Evolutionary conservation across 257 asterid genomes (phyloP).

Genomic region (Gynochthodes officinalis): DNA sequence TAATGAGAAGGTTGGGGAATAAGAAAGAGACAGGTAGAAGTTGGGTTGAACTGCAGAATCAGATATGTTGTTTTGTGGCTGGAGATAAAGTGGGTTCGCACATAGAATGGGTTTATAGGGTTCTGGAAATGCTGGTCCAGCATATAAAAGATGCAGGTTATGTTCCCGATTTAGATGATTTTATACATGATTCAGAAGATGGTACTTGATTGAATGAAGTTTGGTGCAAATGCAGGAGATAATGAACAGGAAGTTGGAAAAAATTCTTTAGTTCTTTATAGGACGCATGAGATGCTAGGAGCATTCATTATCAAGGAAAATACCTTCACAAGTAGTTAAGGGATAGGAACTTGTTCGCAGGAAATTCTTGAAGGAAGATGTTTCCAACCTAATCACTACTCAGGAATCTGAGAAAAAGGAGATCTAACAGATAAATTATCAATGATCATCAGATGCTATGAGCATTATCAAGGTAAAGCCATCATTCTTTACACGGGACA

Average conservation of each 20-base stretch:
- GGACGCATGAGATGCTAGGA: no score
- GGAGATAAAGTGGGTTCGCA: slow-evolving; percentile 63
- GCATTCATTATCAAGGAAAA: no score
- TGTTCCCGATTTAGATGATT: slow-evolving; percentile 34
- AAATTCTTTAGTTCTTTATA: no score
- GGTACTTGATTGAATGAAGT: slow-evolving; percentile 22
- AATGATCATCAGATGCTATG: background rate
- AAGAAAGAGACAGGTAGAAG: slow-evolving; percentile 87
- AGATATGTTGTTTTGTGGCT: slow-evolving; percentile 49
- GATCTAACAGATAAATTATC: background rate
- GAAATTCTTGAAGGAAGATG: background rate
- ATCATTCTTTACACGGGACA: background rate
- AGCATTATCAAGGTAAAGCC: background rate
- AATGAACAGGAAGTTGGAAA: background rate
- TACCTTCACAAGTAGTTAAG: background rate
- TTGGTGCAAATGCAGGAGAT: background rate
- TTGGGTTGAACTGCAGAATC: slow-evolving; percentile 64
- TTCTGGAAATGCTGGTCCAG: slow-evolving; percentile 39
- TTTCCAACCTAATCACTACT: background rate
- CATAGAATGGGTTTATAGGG: slow-evolving; percentile 50
- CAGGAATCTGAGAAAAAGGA: background rate
- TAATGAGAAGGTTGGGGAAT: slow-evolving; percentile 59
- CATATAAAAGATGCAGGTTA: slow-evolving; percentile 45
- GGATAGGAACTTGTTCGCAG: background rate
- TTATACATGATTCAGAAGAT: slow-evolving; percentile 31